Percentiles rank a stretch among this genome's conserved stretches.
phyloP scores from a whole-genome alignment of 2,329 filamentous ascomycete genomes.

The Botrytis cinerea region DNA sequence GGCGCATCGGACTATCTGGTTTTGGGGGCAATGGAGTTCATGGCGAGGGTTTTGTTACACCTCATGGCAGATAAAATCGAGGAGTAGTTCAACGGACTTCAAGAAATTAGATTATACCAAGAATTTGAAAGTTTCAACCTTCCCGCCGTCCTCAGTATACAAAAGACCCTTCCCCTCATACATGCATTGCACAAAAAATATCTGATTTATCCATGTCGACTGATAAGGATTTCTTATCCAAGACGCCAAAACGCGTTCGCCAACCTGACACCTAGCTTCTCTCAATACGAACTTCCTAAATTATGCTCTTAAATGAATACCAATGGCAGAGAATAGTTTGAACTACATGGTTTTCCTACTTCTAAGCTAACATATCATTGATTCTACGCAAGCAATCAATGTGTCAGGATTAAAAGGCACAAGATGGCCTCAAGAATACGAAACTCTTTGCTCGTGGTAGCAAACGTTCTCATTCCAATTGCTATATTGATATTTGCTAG shows the following conservation, averaged over 20 bases:
- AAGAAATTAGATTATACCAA: not conserved
- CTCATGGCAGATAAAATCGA: not conserved
- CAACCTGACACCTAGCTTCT: conserved; percentile 22
- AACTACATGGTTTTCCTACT: not conserved
- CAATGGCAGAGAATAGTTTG: conserved; percentile 1
- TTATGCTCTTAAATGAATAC: not conserved
- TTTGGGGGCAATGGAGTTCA: conserved; percentile 26
- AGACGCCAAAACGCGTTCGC: conserved; percentile 20
- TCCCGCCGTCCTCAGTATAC: not conserved
- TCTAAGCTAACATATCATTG: not conserved
- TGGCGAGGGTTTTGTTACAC: not conserved
- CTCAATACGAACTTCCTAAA: conserved; percentile 13
- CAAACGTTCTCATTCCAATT: conserved; percentile 76
- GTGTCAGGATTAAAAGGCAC: conserved; percentile 15
- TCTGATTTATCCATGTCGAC: not conserved
- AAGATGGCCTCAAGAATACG: conserved; percentile 36
- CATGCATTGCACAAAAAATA: conserved; percentile 14
- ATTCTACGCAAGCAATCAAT: conserved; percentile 13
- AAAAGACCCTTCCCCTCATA: conserved; percentile 9
- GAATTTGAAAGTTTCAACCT: conserved; percentile 4
- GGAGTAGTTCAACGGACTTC: conserved; percentile 5
- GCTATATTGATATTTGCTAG: conserved; percentile 77
- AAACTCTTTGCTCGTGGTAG: conserved; percentile 54
- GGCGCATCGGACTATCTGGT: conserved; percentile 12
- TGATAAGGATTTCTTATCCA: conserved; percentile 30